Conservation (phyloP, 257 asterid genomes). For the Galeopsis tetrahit region DNA sequence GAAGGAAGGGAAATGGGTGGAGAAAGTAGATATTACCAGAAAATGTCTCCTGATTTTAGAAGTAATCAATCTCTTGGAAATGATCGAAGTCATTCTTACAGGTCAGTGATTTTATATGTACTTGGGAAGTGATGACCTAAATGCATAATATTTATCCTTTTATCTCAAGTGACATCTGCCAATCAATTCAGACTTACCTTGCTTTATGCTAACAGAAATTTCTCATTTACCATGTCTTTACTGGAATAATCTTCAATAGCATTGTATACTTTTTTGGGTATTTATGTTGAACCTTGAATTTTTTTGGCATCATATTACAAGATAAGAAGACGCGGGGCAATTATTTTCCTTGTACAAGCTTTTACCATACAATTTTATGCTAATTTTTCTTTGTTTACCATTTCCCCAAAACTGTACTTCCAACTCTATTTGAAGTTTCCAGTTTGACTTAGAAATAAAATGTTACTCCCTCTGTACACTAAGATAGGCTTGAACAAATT, state of each 20-base stretch:
- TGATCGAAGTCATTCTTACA: slow-evolving; percentile 49
- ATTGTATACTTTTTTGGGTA: neutral
- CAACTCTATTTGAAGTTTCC: neutral
- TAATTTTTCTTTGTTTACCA: slow-evolving; percentile 3
- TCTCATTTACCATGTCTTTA: slow-evolving; percentile 7
- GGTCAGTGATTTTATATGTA: slow-evolving; percentile 45
- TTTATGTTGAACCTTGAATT: neutral
- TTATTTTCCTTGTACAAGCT: slow-evolving; percentile 16
- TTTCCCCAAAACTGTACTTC: neutral
- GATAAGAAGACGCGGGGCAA: slow-evolving; percentile 11
- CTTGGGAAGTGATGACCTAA: slow-evolving; percentile 26
- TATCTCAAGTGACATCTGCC: slow-evolving; percentile 14
- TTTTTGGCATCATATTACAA: slow-evolving; percentile 23
- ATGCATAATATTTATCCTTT: neutral
- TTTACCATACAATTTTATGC: neutral
- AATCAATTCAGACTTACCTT: slow-evolving; percentile 13
- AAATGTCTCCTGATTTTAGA: slow-evolving; percentile 60
- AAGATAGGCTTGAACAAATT: no score
- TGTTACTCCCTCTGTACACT: neutral
- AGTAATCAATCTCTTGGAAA: slow-evolving; percentile 48
- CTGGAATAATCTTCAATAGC: slow-evolving; percentile 18
- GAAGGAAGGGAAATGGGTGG: slow-evolving; percentile 54
- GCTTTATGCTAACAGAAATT: slow-evolving; percentile 20
- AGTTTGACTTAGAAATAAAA: neutral
- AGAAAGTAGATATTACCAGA: slow-evolving; percentile 49